A percentile compares a stretch with the other conserved stretches of the same genome.
phyloP scores from a whole-genome alignment of 768 basidiomycete species.

The Lentinula detonsa region DNA sequence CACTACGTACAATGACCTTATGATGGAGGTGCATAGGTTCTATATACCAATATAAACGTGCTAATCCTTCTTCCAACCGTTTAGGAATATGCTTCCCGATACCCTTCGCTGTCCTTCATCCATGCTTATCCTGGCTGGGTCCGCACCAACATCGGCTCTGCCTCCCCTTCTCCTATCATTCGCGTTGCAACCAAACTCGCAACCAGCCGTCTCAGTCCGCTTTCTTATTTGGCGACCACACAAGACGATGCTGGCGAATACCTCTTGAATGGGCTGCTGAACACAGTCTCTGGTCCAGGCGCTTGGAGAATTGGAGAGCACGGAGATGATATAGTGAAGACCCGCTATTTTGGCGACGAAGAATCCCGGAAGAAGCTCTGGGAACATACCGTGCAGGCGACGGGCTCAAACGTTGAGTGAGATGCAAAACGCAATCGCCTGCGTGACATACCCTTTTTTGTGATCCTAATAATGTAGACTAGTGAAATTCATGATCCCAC shows the following conservation, averaged over 20 bases:
- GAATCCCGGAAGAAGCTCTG: conserved; percentile 31
- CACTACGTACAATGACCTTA: conserved; percentile 28
- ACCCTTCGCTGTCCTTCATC: neutral
- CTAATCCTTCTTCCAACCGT: neutral
- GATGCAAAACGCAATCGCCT: neutral
- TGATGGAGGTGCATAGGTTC: conserved; percentile 22
- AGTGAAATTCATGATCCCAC: too few species aligned
- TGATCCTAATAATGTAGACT: too few species aligned
- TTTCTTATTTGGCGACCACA: neutral
- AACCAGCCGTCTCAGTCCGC: neutral
- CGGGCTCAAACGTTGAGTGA: neutral
- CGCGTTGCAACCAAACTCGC: neutral
- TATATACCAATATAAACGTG: neutral
- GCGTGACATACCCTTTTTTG: too few species aligned
- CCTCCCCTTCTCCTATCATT: neutral
- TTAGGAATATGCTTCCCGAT: neutral
- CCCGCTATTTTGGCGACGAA: conserved; percentile 27
- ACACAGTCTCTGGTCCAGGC: neutral
- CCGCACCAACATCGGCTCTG: neutral
- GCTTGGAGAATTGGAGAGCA: conserved; percentile 20
- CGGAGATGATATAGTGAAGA: conserved; percentile 27
- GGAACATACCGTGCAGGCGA: conserved; percentile 24
- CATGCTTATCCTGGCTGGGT: conserved; percentile 5
- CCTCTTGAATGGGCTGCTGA: neutral
- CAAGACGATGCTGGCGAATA: conserved; percentile 1